phyloP scores from a whole-genome alignment of 2,329 filamentous ascomycete genomes.

The Coleophoma cylindrospora region DNA sequence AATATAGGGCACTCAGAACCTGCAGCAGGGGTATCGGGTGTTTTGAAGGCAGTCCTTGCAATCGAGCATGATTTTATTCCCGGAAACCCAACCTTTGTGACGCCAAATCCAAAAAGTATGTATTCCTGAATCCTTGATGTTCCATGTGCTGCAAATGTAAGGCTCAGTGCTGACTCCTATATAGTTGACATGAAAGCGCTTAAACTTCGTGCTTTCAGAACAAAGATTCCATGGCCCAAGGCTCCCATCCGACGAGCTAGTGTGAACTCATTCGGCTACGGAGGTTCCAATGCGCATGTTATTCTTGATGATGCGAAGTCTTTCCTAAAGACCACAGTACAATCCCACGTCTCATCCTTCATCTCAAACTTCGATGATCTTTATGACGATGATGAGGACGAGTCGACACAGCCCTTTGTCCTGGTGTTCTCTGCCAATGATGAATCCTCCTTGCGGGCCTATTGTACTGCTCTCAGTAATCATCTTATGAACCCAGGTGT shows the following conservation, averaged over 20 bases:
- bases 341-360: slow-evolving; percentile 5
- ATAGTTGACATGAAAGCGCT: background rate
- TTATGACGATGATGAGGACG: slow-evolving; percentile 2
- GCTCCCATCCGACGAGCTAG: slow-evolving; percentile 2
- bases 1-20: slow-evolving; percentile 40
- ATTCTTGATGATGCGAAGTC: slow-evolving; percentile 27
- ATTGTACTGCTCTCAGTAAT: slow-evolving; percentile 12
- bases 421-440: slow-evolving; percentile 19
- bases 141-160: background rate
- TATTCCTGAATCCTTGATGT: background rate
- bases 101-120: background rate
- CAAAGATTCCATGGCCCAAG: background rate
- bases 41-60: slow-evolving; percentile 38
- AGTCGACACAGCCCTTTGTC: background rate
- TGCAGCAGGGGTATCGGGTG: slow-evolving; percentile 33
- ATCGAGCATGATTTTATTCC: slow-evolving; percentile 16
- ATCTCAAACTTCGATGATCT: background rate
- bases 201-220: background rate
- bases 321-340: background rate
- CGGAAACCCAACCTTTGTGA: slow-evolving; percentile 6
- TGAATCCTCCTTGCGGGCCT: slow-evolving; percentile 16
- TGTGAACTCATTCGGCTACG: slow-evolving; percentile 31
- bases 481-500: slow-evolving; percentile 15
- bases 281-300: slow-evolving; percentile 39
- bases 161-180: background rate